Evolutionary conservation across 805 yeast species (phyloP).

Genomic region (Blastobotrys terrestris): DNA sequence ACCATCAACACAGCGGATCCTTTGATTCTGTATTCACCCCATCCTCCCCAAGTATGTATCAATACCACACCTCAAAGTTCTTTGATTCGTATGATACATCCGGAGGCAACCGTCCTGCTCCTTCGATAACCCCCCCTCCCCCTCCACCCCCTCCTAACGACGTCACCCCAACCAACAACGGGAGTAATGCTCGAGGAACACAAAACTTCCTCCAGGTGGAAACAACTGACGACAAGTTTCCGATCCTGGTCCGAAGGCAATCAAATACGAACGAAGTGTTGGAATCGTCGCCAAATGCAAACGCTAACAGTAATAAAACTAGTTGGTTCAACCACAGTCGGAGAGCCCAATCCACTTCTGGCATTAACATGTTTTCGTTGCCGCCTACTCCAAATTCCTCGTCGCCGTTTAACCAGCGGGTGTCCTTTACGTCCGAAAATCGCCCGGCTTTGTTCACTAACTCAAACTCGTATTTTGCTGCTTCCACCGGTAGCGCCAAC

Average conservation of each 20-base stretch:
- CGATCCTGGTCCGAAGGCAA: conserved; percentile 28
- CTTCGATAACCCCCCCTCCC: neutral
- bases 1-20: neutral
- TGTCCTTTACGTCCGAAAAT: neutral
- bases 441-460: neutral
- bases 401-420: neutral
- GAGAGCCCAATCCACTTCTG: conserved; percentile 5
- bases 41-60: neutral
- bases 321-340: conserved; percentile 1
- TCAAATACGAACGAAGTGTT: conserved; percentile 1
- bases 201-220: conserved; percentile 20
- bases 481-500: neutral
- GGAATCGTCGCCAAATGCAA: conserved; percentile 1
- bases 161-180: neutral
- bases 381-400: neutral
- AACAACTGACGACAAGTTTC: conserved; percentile 31
- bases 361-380: neutral
- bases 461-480: neutral
- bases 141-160: neutral
- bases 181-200: conserved; percentile 9
- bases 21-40: conserved; percentile 1
- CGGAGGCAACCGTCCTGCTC: neutral
- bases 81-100: neutral
- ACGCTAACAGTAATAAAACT: neutral
- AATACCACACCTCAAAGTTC: neutral